Evolutionary conservation across 2,329 filamentous ascomycete species (phyloP).

Genomic region (Lecanicillium sp.): DNA sequence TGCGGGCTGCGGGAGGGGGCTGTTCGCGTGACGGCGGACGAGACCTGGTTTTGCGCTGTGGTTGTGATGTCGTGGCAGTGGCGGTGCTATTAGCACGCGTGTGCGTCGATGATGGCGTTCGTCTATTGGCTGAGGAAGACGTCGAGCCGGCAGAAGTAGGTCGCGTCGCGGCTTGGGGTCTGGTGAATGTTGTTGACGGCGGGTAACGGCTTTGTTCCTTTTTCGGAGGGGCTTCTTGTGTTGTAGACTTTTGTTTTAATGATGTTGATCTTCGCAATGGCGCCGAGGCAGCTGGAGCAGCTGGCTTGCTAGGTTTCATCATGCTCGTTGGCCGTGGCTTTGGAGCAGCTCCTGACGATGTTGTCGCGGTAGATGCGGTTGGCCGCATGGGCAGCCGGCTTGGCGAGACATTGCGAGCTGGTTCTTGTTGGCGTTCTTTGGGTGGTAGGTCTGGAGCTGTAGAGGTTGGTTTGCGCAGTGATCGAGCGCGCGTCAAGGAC

Average conservation of each 20-base stretch:
- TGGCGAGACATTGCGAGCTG: constrained; percentile 32
- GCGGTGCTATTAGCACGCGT: constrained; percentile 24
- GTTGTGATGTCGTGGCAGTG: constrained; percentile 1
- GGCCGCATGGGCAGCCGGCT: constrained; percentile 43
- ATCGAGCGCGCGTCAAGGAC: constrained; percentile 37
- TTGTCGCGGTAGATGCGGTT: constrained; percentile 23
- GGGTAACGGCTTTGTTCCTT: constrained; percentile 22
- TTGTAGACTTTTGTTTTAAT: constrained; percentile 10
- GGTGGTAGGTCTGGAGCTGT: constrained; percentile 10
- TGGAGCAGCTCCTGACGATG: constrained; percentile 12
- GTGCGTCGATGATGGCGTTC: constrained; percentile 24
- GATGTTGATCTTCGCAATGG: constrained; percentile 13
- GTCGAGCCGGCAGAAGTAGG: constrained; percentile 11
- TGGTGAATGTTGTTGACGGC: constrained; percentile 20
- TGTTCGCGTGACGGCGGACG: constrained; percentile 21
- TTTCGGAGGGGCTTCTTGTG: constrained; percentile 7
- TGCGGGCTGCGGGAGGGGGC: constrained; percentile 11
- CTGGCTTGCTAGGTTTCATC: constrained; percentile 3
- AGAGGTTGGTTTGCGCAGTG: constrained; percentile 34
- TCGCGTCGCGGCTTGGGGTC: constrained; percentile 14
- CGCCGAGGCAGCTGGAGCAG: not conserved
- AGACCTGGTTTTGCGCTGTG: constrained; percentile 15
- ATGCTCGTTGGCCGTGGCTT: constrained; percentile 10
- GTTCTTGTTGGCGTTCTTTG: constrained; percentile 12
- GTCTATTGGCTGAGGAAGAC: constrained; percentile 14